Conservation (phyloP, 441 rosid genomes). For the Populus hybrid region DNA sequence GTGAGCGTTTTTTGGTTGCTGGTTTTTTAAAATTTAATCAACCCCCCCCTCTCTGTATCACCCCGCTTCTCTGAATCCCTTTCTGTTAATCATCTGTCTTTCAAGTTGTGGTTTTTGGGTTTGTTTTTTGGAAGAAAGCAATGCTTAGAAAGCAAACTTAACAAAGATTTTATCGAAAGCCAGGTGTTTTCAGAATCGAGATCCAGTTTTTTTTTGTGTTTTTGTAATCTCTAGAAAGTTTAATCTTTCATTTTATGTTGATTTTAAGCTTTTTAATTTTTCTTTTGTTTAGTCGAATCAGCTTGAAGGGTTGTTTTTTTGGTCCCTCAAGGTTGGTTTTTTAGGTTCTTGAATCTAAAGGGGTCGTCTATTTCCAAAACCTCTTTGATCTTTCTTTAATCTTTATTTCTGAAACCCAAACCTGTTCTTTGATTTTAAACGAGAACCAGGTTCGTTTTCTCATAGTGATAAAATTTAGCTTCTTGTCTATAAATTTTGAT, state of each 20-base stretch:
- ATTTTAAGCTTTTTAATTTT: background rate
- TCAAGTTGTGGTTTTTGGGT: constrained; percentile 21
- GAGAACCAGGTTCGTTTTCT: constrained; percentile 40
- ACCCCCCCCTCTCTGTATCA: constrained; percentile 26
- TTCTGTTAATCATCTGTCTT: constrained; percentile 74
- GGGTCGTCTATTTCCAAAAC: constrained; percentile 66
- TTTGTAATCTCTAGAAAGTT: too few species aligned
- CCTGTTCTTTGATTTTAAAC: constrained; percentile 51
- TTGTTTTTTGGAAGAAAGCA: constrained; percentile 13
- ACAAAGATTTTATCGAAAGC: constrained; percentile 39
- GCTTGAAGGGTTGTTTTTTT: constrained; percentile 31
- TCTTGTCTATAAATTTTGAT: background rate
- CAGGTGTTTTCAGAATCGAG: constrained; percentile 78
- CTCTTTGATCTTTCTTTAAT: constrained; percentile 27
- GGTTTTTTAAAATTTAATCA: background rate
- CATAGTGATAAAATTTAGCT: background rate
- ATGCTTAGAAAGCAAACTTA: constrained; percentile 42
- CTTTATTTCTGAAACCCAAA: background rate
- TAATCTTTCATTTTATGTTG: background rate
- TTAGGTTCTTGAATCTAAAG: constrained; percentile 26
- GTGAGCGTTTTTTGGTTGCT: background rate
- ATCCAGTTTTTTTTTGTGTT: constrained; percentile 37
- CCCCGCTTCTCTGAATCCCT: constrained; percentile 66
- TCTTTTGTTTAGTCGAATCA: too few species aligned
- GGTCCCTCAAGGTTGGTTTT: constrained; percentile 36